phyloP scores from a whole-genome alignment of 2,329 filamentous ascomycete species.

The Diaporthe citrichinensis region DNA sequence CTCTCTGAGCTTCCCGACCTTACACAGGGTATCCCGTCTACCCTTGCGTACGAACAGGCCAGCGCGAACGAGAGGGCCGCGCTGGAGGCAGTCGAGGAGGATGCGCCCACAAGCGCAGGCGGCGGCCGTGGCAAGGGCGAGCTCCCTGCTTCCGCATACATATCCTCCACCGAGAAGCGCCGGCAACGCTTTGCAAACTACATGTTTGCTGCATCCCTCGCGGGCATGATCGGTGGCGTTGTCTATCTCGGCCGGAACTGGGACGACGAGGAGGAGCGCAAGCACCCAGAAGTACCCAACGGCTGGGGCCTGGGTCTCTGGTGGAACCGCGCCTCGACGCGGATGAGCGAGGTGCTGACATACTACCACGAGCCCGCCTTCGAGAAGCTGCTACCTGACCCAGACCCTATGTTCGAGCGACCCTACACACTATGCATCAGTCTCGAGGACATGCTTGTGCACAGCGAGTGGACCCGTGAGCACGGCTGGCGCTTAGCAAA shows the following conservation, averaged over 20 bases:
- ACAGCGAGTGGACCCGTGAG: constrained; percentile 94
- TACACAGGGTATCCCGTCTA: constrained; percentile 95
- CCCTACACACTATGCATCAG: constrained; percentile 95
- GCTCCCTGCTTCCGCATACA: constrained; percentile 84
- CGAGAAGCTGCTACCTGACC: constrained; percentile 89
- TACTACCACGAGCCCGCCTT: constrained; percentile 98
- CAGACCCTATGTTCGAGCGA: constrained; percentile 82
- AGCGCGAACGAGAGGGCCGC: constrained; percentile 57
- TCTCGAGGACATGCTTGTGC: constrained; percentile 92
- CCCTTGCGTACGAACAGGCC: constrained; percentile 82
- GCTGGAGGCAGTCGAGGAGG: constrained; percentile 55
- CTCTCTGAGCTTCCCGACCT: constrained; percentile 86
- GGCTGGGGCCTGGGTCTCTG: constrained; percentile 83
- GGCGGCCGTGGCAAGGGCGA: constrained; percentile 73
- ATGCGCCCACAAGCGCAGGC: constrained; percentile 55
- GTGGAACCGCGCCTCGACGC: constrained; percentile 84
- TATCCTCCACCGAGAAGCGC: constrained; percentile 90
- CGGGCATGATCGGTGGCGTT: constrained; percentile 69
- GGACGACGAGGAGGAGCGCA: constrained; percentile 81
- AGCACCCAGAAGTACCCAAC: constrained; percentile 80
- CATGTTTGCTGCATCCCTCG: constrained; percentile 74
- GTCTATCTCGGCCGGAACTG: constrained; percentile 90
- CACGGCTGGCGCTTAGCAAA: constrained; percentile 97
- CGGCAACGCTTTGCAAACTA: constrained; percentile 83
- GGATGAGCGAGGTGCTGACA: constrained; percentile 80